Base-by-base conservation (phyloP, 768 basidiomycete genomes). In the Naganishia friedmannii region DNA sequence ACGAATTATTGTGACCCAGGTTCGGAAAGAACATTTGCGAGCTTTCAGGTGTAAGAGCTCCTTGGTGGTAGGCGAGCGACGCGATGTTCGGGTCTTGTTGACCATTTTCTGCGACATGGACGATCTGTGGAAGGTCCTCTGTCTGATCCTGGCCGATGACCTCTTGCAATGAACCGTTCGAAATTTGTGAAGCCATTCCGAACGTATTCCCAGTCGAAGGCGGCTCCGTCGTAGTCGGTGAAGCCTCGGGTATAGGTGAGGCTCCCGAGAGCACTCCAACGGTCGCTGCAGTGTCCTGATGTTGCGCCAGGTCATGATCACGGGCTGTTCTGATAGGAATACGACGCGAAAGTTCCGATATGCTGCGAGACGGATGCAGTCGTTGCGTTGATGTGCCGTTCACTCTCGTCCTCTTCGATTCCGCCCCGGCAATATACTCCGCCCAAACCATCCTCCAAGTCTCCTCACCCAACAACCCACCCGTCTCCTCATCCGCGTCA, bases 401-500 rank as follows among this genome's bases (percentile, higher is more conserved):
- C 37, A 19, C 58, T 60, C 58, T 60, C n/a, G 37, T 60, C 39
- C 58, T 39, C 39, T 39, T n/a, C 37, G 37, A n/a, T 42, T 60
- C 58, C 6, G 58, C 58, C n/a, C 42, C 58, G 37, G 58, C 58
- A n/a, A 60, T 42, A 60, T 42, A 63, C 17, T 69, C 51, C 10
- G 48, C 60, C 69, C 71, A 72, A 8, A 72, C 28, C 26, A 72
- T 63, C 67, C 39, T 58, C 71, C 71, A 72, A 3, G 71, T 67
- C 46, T 72, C 71, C 17, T 60, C 31, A 23, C 58, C 21, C 58
- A 60, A n/a, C 37, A 60, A 39, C 3, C 58, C 58, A 28, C 42
- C 58, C 58, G 39, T 42, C 23, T 42, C 58, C 8, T 60, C 58
- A n/a, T 60, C 58, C 21, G 21, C n/a, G 2, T 42, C 31, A 42